A percentile compares a stretch with the other conserved stretches of the same genome.
These are phyloP conservation scores for Scedosporium minutisporum DNA, from an alignment of 2,329 filamentous ascomycete species.

Conservation along the genomic window DNA sequence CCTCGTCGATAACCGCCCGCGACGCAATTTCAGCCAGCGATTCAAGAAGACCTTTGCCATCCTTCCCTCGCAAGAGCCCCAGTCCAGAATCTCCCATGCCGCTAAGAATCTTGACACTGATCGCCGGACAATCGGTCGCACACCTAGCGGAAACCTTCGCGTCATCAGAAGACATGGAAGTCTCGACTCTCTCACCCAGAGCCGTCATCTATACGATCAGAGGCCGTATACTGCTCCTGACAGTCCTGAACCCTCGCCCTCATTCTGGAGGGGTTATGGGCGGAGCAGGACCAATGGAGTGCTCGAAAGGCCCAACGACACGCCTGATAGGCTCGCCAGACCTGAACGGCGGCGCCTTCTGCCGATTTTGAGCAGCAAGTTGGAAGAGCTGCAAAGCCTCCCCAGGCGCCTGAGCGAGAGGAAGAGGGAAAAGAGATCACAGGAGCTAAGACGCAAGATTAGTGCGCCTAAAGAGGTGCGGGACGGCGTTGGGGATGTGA, in stretches of 20 bases:
- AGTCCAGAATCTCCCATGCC: constrained; percentile 20
- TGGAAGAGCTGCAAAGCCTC: constrained; percentile 44
- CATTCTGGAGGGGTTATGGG: constrained; percentile 3
- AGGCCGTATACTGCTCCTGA: constrained; percentile 24
- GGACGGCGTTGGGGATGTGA: constrained; percentile 48
- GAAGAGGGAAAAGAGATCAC: constrained; percentile 46
- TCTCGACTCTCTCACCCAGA: constrained; percentile 28
- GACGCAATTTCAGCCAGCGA: constrained; percentile 38
- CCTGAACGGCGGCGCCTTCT: constrained; percentile 15
- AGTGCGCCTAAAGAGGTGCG: constrained; percentile 48
- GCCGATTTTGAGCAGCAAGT: constrained; percentile 29
- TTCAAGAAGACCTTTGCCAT: constrained; percentile 53
- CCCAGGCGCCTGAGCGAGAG: constrained; percentile 47
- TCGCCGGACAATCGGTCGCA: constrained; percentile 48
- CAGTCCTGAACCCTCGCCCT: not conserved
- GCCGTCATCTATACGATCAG: constrained; percentile 9
- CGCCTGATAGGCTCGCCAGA: constrained; percentile 11
- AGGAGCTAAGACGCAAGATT: constrained; percentile 50
- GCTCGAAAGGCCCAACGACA: constrained; percentile 8
- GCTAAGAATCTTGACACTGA: constrained; percentile 31
- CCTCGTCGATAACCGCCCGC: constrained; percentile 37
- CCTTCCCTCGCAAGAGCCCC: constrained; percentile 38
- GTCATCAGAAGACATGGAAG: constrained; percentile 47
- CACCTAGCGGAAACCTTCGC: constrained; percentile 48
- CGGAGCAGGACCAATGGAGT: not conserved